Conservation (phyloP, 1,139 yeast species). For the Hyphopichia khmerensis region DNA sequence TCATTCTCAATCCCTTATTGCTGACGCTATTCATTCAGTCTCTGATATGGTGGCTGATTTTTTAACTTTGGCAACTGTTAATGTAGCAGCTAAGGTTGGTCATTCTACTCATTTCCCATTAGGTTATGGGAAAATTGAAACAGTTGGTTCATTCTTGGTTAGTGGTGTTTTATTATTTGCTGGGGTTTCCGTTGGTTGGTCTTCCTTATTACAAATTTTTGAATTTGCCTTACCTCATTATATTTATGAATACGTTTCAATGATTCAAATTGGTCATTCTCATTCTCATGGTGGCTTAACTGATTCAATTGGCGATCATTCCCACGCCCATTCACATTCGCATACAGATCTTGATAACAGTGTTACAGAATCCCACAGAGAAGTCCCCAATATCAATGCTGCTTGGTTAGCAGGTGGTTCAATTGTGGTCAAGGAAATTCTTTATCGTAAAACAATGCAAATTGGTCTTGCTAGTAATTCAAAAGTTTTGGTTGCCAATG, state of each 20-base stretch:
- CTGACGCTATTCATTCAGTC: constrained; percentile 91
- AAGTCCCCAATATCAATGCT: constrained; percentile 77
- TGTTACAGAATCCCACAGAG: constrained; percentile 14
- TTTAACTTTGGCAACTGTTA: constrained; percentile 84
- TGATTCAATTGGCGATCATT: constrained; percentile 17
- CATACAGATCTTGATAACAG: not conserved
- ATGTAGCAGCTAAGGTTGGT: constrained; percentile 70
- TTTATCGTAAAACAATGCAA: constrained; percentile 76
- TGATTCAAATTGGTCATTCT: constrained; percentile 52
- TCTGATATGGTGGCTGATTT: constrained; percentile 89
- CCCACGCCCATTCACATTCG: constrained; percentile 16
- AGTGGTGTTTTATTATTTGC: constrained; percentile 81
- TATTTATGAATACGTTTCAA: constrained; percentile 41
- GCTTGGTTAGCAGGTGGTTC: constrained; percentile 96
- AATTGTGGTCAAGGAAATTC: constrained; percentile 80
- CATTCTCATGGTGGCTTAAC: constrained; percentile 38
- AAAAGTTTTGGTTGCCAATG: constrained; percentile 90
- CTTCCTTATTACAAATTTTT: constrained; percentile 67
- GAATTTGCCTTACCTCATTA: constrained; percentile 66
- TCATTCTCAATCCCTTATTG: constrained; percentile 91
- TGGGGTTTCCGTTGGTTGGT: constrained; percentile 90
- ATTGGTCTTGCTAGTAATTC: constrained; percentile 79
- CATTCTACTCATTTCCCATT: constrained; percentile 63
- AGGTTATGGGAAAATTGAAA: constrained; percentile 92
- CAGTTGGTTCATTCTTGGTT: constrained; percentile 87